Percentiles rank a stretch among this genome's conserved stretches.
These are phyloP conservation scores for Neotropicomus parvogracilis DNA, from an alignment of 1,284 basidiomycete species.

Conservation along the genomic window DNA sequence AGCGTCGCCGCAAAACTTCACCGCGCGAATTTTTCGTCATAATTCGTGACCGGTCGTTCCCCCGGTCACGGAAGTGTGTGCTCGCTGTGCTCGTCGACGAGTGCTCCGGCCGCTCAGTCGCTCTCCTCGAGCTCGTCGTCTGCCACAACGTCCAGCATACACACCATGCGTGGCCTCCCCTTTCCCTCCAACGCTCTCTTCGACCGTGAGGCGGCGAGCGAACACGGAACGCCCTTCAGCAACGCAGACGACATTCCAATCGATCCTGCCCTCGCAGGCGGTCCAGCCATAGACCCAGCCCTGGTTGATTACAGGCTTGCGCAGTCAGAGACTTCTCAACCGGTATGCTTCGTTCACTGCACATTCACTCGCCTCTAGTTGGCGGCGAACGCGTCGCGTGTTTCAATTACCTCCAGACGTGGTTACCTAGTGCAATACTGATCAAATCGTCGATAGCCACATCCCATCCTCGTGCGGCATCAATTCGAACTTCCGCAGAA, in stretches of 20 bases:
- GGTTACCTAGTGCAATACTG: slow-evolving; percentile 17
- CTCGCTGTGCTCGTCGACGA: slow-evolving; percentile 34
- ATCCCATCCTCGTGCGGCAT: slow-evolving; percentile 15
- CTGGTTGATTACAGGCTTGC: slow-evolving; percentile 35
- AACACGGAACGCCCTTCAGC: slow-evolving; percentile 53
- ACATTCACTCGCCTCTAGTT: slow-evolving; percentile 14
- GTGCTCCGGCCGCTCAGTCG: slow-evolving; percentile 13
- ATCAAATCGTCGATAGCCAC: slow-evolving; percentile 23
- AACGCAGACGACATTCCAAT: slow-evolving; percentile 64
- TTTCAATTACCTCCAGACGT: slow-evolving; percentile 26
- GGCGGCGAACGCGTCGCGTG: slow-evolving; percentile 52
- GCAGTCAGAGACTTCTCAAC: slow-evolving; percentile 8
- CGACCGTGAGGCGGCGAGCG: slow-evolving; percentile 52
- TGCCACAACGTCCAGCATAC: slow-evolving; percentile 9
- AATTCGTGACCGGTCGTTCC: slow-evolving; percentile 32
- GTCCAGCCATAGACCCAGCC: slow-evolving; percentile 49
- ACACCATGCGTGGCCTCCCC: slow-evolving; percentile 55
- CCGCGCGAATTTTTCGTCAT: slow-evolving; percentile 17
- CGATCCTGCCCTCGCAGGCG: slow-evolving; percentile 59
- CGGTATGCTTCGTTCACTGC: slow-evolving; percentile 32
- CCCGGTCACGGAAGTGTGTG: slow-evolving; percentile 28
- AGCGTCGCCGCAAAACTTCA: neutral
- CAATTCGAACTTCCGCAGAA: slow-evolving; percentile 12
- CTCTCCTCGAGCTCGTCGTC: slow-evolving; percentile 13
- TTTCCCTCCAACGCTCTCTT: slow-evolving; percentile 49